Evolutionary conservation across 2,329 filamentous ascomycete genomes (phyloP).

Genomic region (Aspergillus sp.): DNA sequence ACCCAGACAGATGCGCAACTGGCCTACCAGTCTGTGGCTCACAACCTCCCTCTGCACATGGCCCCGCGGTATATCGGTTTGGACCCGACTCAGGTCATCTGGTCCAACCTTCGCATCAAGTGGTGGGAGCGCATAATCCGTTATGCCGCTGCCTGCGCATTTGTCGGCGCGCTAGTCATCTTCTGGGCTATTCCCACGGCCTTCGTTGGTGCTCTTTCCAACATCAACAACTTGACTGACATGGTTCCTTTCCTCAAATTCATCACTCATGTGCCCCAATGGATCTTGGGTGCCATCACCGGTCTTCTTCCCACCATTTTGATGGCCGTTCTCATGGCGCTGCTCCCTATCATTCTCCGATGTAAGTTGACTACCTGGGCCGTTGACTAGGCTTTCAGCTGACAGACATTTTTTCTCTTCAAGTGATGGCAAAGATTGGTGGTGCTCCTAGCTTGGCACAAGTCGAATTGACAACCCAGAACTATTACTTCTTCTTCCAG

Average conservation of each 20-base stretch:
- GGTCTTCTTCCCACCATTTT: slow-evolving; percentile 79
- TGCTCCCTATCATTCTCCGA: slow-evolving; percentile 80
- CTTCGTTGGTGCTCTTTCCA: slow-evolving; percentile 81
- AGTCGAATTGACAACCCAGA: slow-evolving; percentile 86
- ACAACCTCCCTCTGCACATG: slow-evolving; percentile 86
- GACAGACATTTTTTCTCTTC: background rate
- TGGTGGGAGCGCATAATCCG: slow-evolving; percentile 85
- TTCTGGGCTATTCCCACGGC: slow-evolving; percentile 83
- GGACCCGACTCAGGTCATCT: slow-evolving; percentile 77
- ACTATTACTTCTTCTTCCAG: slow-evolving; percentile 72
- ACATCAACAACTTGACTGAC: slow-evolving; percentile 68
- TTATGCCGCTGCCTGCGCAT: slow-evolving; percentile 65
- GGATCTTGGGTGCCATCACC: slow-evolving; percentile 78
- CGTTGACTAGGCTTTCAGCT: background rate
- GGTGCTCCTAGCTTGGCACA: slow-evolving; percentile 78
- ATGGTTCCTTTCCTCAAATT: slow-evolving; percentile 69
- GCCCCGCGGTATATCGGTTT: slow-evolving; percentile 81
- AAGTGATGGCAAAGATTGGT: slow-evolving; percentile 73
- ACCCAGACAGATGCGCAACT: slow-evolving; percentile 80
- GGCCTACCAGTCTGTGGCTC: slow-evolving; percentile 81
- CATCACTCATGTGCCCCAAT: slow-evolving; percentile 67
- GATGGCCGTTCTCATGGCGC: slow-evolving; percentile 79
- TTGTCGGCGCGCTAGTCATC: slow-evolving; percentile 75
- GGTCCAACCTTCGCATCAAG: slow-evolving; percentile 77
- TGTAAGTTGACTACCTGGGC: slow-evolving; percentile 45